Evolutionary conservation across 257 asterid genomes (phyloP), one percentile per base, ranked within the genome.

Genomic region (Lithospermum erythrorhizon): DNA sequence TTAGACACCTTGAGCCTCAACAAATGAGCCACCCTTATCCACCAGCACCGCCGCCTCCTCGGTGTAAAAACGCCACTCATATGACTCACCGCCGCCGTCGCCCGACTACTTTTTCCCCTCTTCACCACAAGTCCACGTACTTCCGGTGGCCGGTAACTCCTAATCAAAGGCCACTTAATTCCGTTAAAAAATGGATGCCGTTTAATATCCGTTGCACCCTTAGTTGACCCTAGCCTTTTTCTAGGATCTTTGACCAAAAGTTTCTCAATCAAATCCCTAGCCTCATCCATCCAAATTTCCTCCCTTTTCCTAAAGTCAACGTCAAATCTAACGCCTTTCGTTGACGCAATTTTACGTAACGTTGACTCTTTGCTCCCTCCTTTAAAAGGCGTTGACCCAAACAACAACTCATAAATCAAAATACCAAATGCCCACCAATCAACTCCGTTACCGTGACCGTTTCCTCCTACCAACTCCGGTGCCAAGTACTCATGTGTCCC

Each of bases 381-480:
- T 21, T 87, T 87, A 57, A 83, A 90, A 72, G 96, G 96, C 41
- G 97, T 90, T 61, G 82, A 73, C 0, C 97, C 97, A 51, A 70
- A 68, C 45, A 90, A 9, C 3, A 90, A 67, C 63, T 90, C 97
- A 63, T 83, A 90, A 0, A 87, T 65, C 67, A 90, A 64, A 0
- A 90, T 83, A 62, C 97, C 96, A 23, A 90, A 87, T 0, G 95
- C 97, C 96, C 97, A 90, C 97, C 96, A 90, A 55, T 90, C 97
- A 1, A 90, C 97, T 0, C 97, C 95, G 72, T 83, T 90, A 0
- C 97, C 95, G 68, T 87, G 96, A 20, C 97, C 97, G 75, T 66
- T 66, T 0, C 96, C 90, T 62, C 57, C 45, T 0, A 90, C 82
- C 11, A 90, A 3, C 73, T 90, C 96, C 60, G 97, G 96, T 55